Evolutionary conservation across 1,139 yeast genomes (phyloP), one percentile per base, ranked within the genome.

Genomic region (Yamadazyma membranifaciens): DNA sequence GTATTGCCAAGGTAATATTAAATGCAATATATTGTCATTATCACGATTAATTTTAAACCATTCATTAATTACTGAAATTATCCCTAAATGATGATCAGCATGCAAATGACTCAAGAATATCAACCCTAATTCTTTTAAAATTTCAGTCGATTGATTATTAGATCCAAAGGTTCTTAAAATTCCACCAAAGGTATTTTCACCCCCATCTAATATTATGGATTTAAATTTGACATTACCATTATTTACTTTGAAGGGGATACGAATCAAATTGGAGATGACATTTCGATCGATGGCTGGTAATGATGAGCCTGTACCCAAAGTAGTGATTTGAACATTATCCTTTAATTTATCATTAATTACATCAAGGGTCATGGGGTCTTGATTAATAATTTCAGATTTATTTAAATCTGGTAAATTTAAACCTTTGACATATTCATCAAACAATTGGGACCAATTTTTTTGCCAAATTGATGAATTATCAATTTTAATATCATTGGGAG

Each of bases 31-130:
- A 45, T 63, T 54, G 3, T 49, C 38, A n/a, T 62, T 55, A n/a
- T 59, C 49, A 20, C 57, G 55, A 42, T 58, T 60, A 33, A 55
- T 48, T 41, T 67, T 61, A 44, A 77, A 70, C 96, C 97, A 88
- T 49, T 79, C 79, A 32, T 73, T 72, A 26, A 92, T 70, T 9
- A 92, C 62, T 3, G 91, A 75, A 6, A 85, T 64, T 3, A 87
- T 72, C 1, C 99, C 99, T 36, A 92, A 65, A 59, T 92, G 98
- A 59, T 94, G 99, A 57, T 94, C 99, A 0, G 98, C 98, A 63
- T 94, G 99, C 50, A 92, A 68, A 66, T 94, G 99, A 51, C 96
- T 86, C 42, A 94, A 68, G 54, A 80, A 87, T 16, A 92, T 67
- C 46, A 87, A 48, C 20, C 74, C 66, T 44, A 91, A 62, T 52